Base-by-base conservation (phyloP, 2,329 filamentous ascomycete genomes). In the Pyricularia pennisetigena region DNA sequence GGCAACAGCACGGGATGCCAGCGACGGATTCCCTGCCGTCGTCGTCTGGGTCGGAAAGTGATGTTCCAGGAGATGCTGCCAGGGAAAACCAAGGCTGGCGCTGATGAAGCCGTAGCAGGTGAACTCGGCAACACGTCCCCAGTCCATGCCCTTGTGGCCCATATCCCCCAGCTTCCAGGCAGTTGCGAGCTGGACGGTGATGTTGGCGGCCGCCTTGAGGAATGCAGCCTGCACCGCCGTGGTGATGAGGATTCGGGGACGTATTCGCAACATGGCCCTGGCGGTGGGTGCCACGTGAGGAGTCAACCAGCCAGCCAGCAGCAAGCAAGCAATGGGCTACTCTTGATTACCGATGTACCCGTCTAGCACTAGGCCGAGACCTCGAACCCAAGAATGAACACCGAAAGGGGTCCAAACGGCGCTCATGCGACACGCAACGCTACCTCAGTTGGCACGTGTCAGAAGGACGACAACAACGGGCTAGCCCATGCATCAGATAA, bases 51-150 rank as follows among this genome's bases (percentile, higher is more conserved):
- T 73, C 32, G 73, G 73, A 61, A 74, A 74, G 54, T 70, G 62
- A 29, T 69, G 69, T 68, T 74, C 73, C 23, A 74, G 71, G 29
- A 70, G 67, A 59, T 71, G 68, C 67, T 74, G 73, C 70, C 72
- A 74, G 68, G 70, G 69, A 69, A 72, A 74, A 41, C 72, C 72
- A 30, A 74, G 67, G 67, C 70, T 68, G 63, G 73, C 72, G 68
- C 73, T 71, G 63, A 73, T 68, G 69, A 74, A 73, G 65, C 73
- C 73, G 59, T 72, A 74, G 61, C 71, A 61, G 64, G 72, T 71
- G 30, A 74, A 74, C 68, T 74, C 73, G 66, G 72, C 63, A 59
- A 74, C 69, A 16, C 72, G 72, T 67, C 72, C 72, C 57, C 69
- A 69, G 66, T 74, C 73, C 14, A 67, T 57, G 8, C 28, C 23